Conservation (phyloP, 2,329 filamentous ascomycete genomes). For the Cordyceps militaris region DNA sequence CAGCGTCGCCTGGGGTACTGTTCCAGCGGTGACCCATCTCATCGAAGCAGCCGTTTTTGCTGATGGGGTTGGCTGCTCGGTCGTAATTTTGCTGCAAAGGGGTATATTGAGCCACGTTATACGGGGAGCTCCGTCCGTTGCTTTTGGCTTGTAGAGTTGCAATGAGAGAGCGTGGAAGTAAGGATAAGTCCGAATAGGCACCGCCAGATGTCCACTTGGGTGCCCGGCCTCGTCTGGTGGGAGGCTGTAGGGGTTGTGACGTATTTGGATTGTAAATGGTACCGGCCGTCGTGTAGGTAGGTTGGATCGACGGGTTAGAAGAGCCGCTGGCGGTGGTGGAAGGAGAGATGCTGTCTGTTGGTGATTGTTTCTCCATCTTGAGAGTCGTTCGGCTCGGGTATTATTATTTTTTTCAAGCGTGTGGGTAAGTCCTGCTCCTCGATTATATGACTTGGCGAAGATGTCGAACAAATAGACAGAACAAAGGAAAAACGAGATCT, state of each 20-base stretch:
- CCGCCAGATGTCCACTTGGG: constrained; percentile 32
- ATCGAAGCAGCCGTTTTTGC: neutral
- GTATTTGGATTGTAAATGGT: constrained; percentile 46
- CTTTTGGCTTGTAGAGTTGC: constrained; percentile 28
- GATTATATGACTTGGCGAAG: constrained; percentile 7
- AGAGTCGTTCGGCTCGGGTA: neutral
- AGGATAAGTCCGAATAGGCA: constrained; percentile 25
- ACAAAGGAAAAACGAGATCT: constrained; percentile 2
- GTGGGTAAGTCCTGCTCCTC: constrained; percentile 5
- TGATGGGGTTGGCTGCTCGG: constrained; percentile 38
- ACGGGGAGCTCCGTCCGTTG: constrained; percentile 18
- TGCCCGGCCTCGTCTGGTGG: constrained; percentile 42
- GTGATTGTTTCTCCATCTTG: constrained; percentile 27
- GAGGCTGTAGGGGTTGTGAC: constrained; percentile 41
- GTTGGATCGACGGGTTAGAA: constrained; percentile 24
- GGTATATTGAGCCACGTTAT: constrained; percentile 34
- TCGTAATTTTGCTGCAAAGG: constrained; percentile 50
- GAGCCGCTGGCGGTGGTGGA: constrained; percentile 18
- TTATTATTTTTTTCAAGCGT: constrained; percentile 6
- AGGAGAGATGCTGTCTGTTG: constrained; percentile 20
- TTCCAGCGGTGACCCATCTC: constrained; percentile 1
- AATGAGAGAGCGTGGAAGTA: constrained; percentile 31
- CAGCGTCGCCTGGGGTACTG: neutral
- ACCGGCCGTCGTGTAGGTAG: constrained; percentile 50
- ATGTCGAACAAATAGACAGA: constrained; percentile 4